These are phyloP conservation scores for Endogone sp. DNA, from an alignment of 192 early-diverging fungal species.

Conservation along the genomic window DNA sequence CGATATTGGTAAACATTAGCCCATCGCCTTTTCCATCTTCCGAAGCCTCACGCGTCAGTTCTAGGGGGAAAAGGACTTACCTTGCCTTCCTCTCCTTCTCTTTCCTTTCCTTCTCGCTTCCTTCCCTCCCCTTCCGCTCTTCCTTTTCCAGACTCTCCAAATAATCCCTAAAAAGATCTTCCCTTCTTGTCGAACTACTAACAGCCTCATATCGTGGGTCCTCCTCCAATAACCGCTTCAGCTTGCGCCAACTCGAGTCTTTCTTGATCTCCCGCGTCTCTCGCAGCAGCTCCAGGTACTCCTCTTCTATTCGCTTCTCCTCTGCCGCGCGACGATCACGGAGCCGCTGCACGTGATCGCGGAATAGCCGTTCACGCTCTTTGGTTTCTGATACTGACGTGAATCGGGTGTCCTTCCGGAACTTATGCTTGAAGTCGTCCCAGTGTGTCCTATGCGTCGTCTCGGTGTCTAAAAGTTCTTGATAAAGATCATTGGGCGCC, in stretches of 20 bases:
- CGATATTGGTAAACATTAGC: not conserved
- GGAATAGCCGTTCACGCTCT: constrained; percentile 59
- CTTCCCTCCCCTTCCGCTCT: constrained; percentile 9
- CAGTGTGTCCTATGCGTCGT: constrained; percentile 52
- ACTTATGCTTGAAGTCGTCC: constrained; percentile 73
- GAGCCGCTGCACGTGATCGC: constrained; percentile 54
- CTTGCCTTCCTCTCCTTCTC: not conserved
- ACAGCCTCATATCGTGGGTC: constrained; percentile 65
- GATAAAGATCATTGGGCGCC: constrained; percentile 50
- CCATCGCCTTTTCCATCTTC: not conserved
- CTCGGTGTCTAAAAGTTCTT: constrained; percentile 52
- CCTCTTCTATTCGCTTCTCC: constrained; percentile 41
- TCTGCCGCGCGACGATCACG: constrained; percentile 10
- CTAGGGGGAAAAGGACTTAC: too few relatives aligned
- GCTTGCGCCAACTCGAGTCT: constrained; percentile 63
- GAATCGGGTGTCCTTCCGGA: constrained; percentile 62
- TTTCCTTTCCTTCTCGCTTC: not conserved
- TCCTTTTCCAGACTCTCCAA: constrained; percentile 38
- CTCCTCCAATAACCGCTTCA: constrained; percentile 59
- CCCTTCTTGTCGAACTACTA: constrained; percentile 55
- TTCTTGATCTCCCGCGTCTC: constrained; percentile 51
- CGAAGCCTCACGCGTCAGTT: too few relatives aligned
- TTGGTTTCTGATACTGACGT: constrained; percentile 48
- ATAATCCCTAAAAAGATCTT: constrained; percentile 69
- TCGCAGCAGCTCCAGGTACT: constrained; percentile 54